phyloP scores from a whole-genome alignment of 2,329 filamentous ascomycete genomes.

The Massarina eburnea region DNA sequence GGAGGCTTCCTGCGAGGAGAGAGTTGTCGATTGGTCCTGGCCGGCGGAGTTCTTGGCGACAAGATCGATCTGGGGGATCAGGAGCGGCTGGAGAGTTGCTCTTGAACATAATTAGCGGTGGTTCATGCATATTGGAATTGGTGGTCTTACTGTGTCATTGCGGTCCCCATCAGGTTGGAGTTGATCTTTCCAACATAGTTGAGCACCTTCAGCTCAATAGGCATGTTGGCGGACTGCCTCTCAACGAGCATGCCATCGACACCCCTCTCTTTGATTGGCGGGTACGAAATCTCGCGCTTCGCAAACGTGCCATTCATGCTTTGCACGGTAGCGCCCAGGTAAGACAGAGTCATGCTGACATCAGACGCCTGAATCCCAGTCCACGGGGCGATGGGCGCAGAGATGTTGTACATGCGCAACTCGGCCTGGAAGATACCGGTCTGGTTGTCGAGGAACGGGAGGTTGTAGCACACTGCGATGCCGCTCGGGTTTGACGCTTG shows the following conservation, averaged over 20 bases:
- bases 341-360: slow-evolving; percentile 46
- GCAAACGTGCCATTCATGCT: slow-evolving; percentile 37
- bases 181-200: slow-evolving; percentile 71
- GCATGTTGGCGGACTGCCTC: slow-evolving; percentile 29
- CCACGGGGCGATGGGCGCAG: slow-evolving; percentile 56
- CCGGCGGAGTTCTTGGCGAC: slow-evolving; percentile 57
- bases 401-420: slow-evolving; percentile 71
- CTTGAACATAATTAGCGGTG: slow-evolving; percentile 40
- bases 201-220: slow-evolving; percentile 59
- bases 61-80: slow-evolving; percentile 70
- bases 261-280: slow-evolving; percentile 22
- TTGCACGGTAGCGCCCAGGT: slow-evolving; percentile 46
- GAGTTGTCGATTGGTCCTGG: slow-evolving; percentile 60
- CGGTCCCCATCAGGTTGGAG: slow-evolving; percentile 53
- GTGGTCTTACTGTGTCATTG: slow-evolving; percentile 62
- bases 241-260: slow-evolving; percentile 30
- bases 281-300: slow-evolving; percentile 33
- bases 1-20: slow-evolving; percentile 69
- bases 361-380: slow-evolving; percentile 41
- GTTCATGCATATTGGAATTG: background rate
- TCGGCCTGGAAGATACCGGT: slow-evolving; percentile 77
- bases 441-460: slow-evolving; percentile 67
- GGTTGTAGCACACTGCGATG: slow-evolving; percentile 79
- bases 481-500: slow-evolving; percentile 72
- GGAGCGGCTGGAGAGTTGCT: slow-evolving; percentile 61